Conservation (phyloP, 306 rosid species). For the Vigna unguiculata region DNA sequence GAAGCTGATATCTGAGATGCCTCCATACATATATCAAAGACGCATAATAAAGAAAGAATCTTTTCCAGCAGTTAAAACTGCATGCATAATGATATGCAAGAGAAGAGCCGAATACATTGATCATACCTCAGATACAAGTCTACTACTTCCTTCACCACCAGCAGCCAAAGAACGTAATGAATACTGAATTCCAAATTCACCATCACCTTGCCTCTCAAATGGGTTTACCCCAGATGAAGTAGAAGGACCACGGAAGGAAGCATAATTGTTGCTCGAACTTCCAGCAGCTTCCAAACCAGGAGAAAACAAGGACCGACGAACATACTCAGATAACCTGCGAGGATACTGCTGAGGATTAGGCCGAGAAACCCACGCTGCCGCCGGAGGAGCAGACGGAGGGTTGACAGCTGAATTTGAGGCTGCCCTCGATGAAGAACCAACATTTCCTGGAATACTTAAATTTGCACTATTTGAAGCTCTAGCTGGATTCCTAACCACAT, state of each 20-base stretch:
- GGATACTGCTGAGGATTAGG: slow-evolving; percentile 78
- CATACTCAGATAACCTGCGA: slow-evolving; percentile 78
- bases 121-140: slow-evolving; percentile 94
- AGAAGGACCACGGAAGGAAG: slow-evolving; percentile 65
- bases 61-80: slow-evolving; percentile 5
- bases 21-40: background rate
- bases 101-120: slow-evolving; percentile 46
- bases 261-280: slow-evolving; percentile 55
- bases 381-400: slow-evolving; percentile 69
- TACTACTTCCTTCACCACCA: slow-evolving; percentile 74
- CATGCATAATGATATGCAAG: slow-evolving; percentile 27
- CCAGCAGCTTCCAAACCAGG: slow-evolving; percentile 74
- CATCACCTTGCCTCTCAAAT: slow-evolving; percentile 76
- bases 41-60: background rate
- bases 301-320: slow-evolving; percentile 77
- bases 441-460: slow-evolving; percentile 69
- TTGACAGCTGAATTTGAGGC: slow-evolving; percentile 62
- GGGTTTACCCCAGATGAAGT: slow-evolving; percentile 66
- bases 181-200: slow-evolving; percentile 74
- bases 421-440: slow-evolving; percentile 65
- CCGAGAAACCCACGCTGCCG: slow-evolving; percentile 72
- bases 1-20: background rate
- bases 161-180: slow-evolving; percentile 74
- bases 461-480: slow-evolving; percentile 58
- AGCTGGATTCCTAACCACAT: slow-evolving; percentile 57